Evolutionary conservation across 305 asterid species (phyloP), one percentile per base, ranked within the genome.

Genomic region (Fraxinus baroniana): DNA sequence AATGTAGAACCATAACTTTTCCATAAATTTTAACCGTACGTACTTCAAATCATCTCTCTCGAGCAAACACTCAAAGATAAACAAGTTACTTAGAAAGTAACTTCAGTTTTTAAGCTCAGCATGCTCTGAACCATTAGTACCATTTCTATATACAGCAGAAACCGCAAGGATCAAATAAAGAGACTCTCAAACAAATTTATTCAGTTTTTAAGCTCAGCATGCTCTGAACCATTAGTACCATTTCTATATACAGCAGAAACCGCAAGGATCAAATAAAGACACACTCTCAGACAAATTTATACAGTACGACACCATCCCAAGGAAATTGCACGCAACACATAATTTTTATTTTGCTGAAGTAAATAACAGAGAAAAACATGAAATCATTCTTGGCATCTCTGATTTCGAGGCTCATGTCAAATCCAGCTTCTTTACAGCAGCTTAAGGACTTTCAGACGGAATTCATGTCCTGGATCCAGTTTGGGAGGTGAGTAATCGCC

Each of bases 391-490:
- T 7, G 28, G 12, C 70, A 20, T 60, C 70, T 20, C 70, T 60
- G 13, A 20, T 60, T 60, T 60, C 30, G 30, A 60, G 70, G 70
- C 28, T 20, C 70, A 7, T 60, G 12, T 60, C 35, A 71, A 32
- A 9, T 32, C 76, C 76, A 71, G 41, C 17, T 71, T 71, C 76
- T 20, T 78, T 87, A 90, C 84, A 90, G 78, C 55, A 90, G 87
- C 79, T 89, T 87, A 78, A 90, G 92, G 82, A 78, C 76, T 84
- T 83, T 89, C 32, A 90, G 92, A 37, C 93, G 91, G 71, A 82
- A 87, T 84, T 89, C 92, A 18, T 90, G 93, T 71, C 30, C 88
- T 3, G 82, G 82, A 60, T 82, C 90, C 88, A 90, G 87, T 33
- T 85, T 85, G 20, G 93, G 92, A 32, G 91, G 86, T 32, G 86